These are phyloP conservation scores for Yamadazyma paraphyllophila DNA, from an alignment of 805 yeast species.

Conservation along the genomic window DNA sequence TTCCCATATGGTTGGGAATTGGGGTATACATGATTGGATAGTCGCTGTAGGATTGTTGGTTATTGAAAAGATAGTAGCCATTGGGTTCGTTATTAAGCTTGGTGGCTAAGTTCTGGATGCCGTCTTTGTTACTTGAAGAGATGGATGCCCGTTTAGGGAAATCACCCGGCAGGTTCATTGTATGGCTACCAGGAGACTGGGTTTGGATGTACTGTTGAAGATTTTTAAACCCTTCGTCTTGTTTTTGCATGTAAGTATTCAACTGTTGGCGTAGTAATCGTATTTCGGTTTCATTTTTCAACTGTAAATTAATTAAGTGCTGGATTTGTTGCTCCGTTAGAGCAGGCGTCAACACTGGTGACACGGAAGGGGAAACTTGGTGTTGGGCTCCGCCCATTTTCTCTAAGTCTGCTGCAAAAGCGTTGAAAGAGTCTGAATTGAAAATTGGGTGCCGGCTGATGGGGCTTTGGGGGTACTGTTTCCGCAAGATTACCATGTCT, in stretches of 20 bases:
- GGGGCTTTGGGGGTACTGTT: slow-evolving; percentile 22
- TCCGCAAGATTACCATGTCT: slow-evolving; percentile 28
- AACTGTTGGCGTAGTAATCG: slow-evolving; percentile 16
- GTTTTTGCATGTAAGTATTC: slow-evolving; percentile 11
- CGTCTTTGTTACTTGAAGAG: neutral
- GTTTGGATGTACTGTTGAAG: neutral
- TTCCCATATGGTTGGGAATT: too few relatives aligned
- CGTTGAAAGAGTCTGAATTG: slow-evolving; percentile 17
- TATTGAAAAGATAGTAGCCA: neutral
- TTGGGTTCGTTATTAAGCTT: neutral
- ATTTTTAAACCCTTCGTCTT: slow-evolving; percentile 12
- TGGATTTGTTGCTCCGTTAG: neutral
- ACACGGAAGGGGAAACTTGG: slow-evolving; percentile 6
- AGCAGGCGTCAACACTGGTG: neutral
- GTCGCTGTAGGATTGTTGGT: too few relatives aligned
- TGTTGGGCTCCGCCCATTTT: slow-evolving; percentile 8
- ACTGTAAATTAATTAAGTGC: slow-evolving; percentile 4
- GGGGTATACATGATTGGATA: too few relatives aligned
- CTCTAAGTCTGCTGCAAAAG: slow-evolving; percentile 14
- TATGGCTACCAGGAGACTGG: neutral
- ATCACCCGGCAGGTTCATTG: neutral
- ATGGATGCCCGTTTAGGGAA: too few relatives aligned
- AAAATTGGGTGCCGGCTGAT: slow-evolving; percentile 26
- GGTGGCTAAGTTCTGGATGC: neutral
- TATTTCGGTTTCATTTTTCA: slow-evolving; percentile 9